Percentiles rank a stretch among this genome's conserved stretches.
Evolutionary conservation across 371 early-diverging fungal genomes (phyloP).

Genomic region (Massospora cicadina): DNA sequence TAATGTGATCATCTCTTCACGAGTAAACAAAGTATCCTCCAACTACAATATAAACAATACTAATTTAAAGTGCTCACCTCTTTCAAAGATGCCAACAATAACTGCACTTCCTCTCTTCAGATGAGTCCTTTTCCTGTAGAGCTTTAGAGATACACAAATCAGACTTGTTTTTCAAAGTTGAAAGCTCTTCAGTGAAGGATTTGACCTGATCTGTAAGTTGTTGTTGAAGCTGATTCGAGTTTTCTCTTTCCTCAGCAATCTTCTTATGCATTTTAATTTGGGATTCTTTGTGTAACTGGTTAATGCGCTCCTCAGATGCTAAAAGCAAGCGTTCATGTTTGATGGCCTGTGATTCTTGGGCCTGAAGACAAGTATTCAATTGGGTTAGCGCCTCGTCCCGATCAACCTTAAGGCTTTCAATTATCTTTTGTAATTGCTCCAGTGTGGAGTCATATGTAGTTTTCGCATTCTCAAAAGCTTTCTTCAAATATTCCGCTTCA

Average conservation of each 20-base stretch:
- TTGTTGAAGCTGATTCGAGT: not conserved
- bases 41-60: not conserved
- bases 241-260: not conserved
- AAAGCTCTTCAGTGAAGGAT: not conserved
- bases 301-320: not conserved
- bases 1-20: not conserved
- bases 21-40: not conserved
- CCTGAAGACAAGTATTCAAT: not conserved
- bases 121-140: not conserved
- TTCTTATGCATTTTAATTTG: not conserved
- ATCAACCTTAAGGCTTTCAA: not conserved
- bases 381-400: not conserved
- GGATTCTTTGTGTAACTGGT: not conserved
- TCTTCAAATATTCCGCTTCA: not conserved
- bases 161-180: not conserved
- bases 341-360: not conserved
- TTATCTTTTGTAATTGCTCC: not conserved
- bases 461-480: not conserved
- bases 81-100: not conserved
- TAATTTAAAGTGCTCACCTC: not conserved
- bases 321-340: not conserved
- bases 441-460: not conserved
- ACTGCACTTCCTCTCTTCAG: not conserved
- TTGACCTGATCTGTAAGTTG: not conserved
- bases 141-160: not conserved